These are phyloP conservation scores for Fusarium zealandicum DNA, from an alignment of 2,329 filamentous ascomycete genomes.

Conservation along the genomic window DNA sequence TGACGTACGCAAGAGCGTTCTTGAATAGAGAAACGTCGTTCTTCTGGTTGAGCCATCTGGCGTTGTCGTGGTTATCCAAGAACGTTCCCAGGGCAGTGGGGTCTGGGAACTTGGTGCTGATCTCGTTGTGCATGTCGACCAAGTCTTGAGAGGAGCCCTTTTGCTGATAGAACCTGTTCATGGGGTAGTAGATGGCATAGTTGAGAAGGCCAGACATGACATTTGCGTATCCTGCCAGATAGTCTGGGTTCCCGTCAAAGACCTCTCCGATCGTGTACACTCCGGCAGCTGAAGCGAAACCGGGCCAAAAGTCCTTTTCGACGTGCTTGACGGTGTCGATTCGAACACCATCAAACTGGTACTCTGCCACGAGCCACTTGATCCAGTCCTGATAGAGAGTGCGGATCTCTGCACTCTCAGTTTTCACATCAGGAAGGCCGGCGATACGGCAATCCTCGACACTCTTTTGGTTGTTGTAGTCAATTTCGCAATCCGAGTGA, in stretches of 20 bases:
- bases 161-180: constrained; percentile 51
- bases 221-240: constrained; percentile 60
- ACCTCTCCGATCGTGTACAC: constrained; percentile 70
- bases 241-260: constrained; percentile 59
- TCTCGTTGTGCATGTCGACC: constrained; percentile 48
- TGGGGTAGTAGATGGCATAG: constrained; percentile 58
- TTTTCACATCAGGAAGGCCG: constrained; percentile 67
- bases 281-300: constrained; percentile 60
- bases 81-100: constrained; percentile 51
- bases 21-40: constrained; percentile 63
- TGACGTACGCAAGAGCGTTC: constrained; percentile 68
- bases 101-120: constrained; percentile 46
- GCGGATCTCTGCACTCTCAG: constrained; percentile 57
- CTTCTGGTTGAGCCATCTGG: constrained; percentile 60
- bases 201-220: constrained; percentile 67
- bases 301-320: constrained; percentile 63
- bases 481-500: constrained; percentile 12
- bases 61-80: constrained; percentile 66
- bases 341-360: constrained; percentile 67
- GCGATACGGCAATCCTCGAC: constrained; percentile 25
- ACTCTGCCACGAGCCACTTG: constrained; percentile 62
- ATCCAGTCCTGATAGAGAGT: constrained; percentile 66
- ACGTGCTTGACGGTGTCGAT: constrained; percentile 70
- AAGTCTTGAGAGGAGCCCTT: constrained; percentile 49
- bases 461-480: constrained; percentile 26